Evolutionary conservation across 2,329 filamentous ascomycete genomes (phyloP), one percentile per base, ranked within the genome.

Genomic region (Colletotrichum sojae): DNA sequence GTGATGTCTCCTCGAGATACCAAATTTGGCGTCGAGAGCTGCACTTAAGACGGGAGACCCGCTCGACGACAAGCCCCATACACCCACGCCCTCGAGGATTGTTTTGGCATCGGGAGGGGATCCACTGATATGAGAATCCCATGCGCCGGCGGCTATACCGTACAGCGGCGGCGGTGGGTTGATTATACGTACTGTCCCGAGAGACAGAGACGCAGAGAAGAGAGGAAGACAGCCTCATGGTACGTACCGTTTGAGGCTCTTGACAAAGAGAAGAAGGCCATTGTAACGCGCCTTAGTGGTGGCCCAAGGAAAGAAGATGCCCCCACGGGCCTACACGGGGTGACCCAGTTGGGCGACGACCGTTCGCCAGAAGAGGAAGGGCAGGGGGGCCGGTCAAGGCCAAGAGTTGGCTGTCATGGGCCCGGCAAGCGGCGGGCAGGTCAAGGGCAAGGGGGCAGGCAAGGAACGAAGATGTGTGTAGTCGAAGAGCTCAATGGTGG

Each of bases 391-490:
- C 5, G 51, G 18, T 66, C 49, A 18, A 60, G 55, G 49, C 15
- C 36, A 46, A 20, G 63, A 52, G 49, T 62, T 40, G 64, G 31
- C 51, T 46, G 27, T 55, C 64, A 16, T 31, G 61, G 48, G 75
- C 60, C 66, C 40, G 60, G 59, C 25, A 55, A 53, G 16, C 43
- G 40, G 65, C 60, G 8, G 78, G 10, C 16, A 78, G 51, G 31
- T 36, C 31, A 36, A 36, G 31, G 31, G 31, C 31, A 36, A 12
- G 75, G 75, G 62, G 77, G 77, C 63, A 79, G 56, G 75, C 76
- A 52, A 79, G 63, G 67, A 77, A 77, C 76, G 15, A 80, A 71
- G 60, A 78, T 72, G 31, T 12, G 31, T 67, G 76, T 36, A 10
- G 31, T 10, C 10, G 31, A 9, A 36, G 31, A 36, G 8, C 31